Evolutionary conservation across 768 basidiomycete genomes (phyloP), one percentile per base, ranked within the genome.

Genomic region (Leccinum variicolor): DNA sequence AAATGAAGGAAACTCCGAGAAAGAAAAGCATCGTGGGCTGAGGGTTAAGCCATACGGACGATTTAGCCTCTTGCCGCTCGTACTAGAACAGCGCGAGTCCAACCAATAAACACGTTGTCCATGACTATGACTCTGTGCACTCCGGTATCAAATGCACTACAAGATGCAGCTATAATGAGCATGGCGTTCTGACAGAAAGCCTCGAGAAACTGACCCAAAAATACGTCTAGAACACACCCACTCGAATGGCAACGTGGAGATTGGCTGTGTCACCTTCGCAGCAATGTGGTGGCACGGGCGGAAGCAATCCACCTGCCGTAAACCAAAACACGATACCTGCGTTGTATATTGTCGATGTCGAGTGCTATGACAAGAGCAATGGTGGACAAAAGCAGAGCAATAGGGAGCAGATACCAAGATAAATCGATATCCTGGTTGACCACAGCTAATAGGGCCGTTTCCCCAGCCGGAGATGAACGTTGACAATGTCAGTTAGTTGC

Each of bases 401-500:
- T 75, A 14, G 81, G 81, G 13, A 85, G 70, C 57, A 81, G 79
- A 61, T 81, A 79, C 82, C 81, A 83, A 13, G 77, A 78, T 47
- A 83, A 64, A n/a, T 67, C 60, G 17, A 81, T 66, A 15, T 79
- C 72, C 14, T 70, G 58, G 62, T 76, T 77, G 26, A 79, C 66
- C 2, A 78, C 74, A 19, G 81, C 77, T 10, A 84, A 70, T 33
- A 84, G 71, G 21, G 82, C 81, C 1, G 82, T 83, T n/a, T 81
- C 82, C 56, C 82, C 84, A 52, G 81, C 82, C 21, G 83, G 83
- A 3, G 83, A 63, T 84, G 83, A 9, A 76, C 77, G 11, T 31
- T 10, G 29, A 31, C 29, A 6, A 79, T 84, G 10, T 66, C 66
- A 9, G 81, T 81, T 51, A 83, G 70, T 60, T 82, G 80, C 83